phyloP scores from a whole-genome alignment of 179 eudicot species.

The Nepenthes alata region DNA sequence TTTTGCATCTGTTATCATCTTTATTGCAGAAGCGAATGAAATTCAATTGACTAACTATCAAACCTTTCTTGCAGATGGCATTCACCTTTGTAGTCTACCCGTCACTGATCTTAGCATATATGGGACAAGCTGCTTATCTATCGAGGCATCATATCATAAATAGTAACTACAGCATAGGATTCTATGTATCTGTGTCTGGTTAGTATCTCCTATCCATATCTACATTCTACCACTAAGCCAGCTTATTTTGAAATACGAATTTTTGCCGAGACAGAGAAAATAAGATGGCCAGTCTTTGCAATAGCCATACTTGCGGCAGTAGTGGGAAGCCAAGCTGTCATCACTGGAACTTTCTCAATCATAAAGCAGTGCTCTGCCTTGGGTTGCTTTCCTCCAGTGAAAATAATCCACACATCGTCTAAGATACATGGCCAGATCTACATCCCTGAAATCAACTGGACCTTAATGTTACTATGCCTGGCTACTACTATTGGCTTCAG shows the following conservation, averaged over 20 bases:
- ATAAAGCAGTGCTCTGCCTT: constrained; percentile 43
- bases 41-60: background rate
- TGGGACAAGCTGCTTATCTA: constrained; percentile 97
- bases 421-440: constrained; percentile 36
- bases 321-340: constrained; percentile 45
- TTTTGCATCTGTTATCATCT: too few species aligned
- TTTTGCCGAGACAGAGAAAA: constrained; percentile 16
- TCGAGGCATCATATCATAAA: constrained; percentile 56
- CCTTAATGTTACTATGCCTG: constrained; percentile 29
- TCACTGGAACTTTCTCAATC: constrained; percentile 37
- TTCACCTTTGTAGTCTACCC: constrained; percentile 92
- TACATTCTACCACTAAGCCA: background rate
- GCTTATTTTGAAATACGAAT: background rate
- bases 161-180: constrained; percentile 50
- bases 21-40: too few species aligned
- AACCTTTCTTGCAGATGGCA: constrained; percentile 46
- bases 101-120: constrained; percentile 76
- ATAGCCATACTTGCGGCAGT: constrained; percentile 43
- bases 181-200: constrained; percentile 70
- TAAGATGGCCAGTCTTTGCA: constrained; percentile 38
- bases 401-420: constrained; percentile 31
- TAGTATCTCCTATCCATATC: constrained; percentile 1
- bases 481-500: constrained; percentile 39
- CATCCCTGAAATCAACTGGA: constrained; percentile 41
- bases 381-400: constrained; percentile 37